Percentiles rank a stretch among this genome's conserved stretches.
phyloP scores from a whole-genome alignment of 1,284 basidiomycete genomes.

The Rhodotorula sp. region DNA sequence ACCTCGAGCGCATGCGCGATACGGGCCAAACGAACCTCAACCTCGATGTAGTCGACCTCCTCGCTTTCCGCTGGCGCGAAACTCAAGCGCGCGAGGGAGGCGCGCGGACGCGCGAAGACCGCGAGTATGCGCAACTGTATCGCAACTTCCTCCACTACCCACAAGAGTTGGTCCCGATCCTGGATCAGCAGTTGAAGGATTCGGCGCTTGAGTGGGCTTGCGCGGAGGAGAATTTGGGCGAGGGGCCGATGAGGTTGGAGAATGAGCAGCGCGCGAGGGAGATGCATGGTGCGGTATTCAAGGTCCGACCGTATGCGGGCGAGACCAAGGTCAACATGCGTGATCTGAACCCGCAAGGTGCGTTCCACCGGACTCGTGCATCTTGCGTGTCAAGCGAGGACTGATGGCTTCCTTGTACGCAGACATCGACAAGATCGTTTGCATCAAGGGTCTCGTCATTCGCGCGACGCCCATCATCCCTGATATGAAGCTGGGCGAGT shows the following conservation, averaged over 20 bases:
- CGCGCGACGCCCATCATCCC: slow-evolving; percentile 96
- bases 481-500: slow-evolving; percentile 77
- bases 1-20: slow-evolving; percentile 79
- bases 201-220: slow-evolving; percentile 40
- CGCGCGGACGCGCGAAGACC: slow-evolving; percentile 56
- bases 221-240: slow-evolving; percentile 32
- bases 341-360: slow-evolving; percentile 82
- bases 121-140: slow-evolving; percentile 43
- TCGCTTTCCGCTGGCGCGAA: slow-evolving; percentile 78
- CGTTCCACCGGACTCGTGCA: slow-evolving; percentile 38
- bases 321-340: slow-evolving; percentile 78
- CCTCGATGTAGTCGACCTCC: slow-evolving; percentile 82
- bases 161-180: slow-evolving; percentile 92
- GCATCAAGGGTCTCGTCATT: slow-evolving; percentile 94
- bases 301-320: slow-evolving; percentile 85
- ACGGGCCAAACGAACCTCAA: slow-evolving; percentile 92
- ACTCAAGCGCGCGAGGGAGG: slow-evolving; percentile 57
- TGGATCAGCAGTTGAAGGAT: slow-evolving; percentile 94
- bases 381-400: not conserved
- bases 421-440: slow-evolving; percentile 96
- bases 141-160: slow-evolving; percentile 75
- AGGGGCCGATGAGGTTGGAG: slow-evolving; percentile 21
- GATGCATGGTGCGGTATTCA: slow-evolving; percentile 78
- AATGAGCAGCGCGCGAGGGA: slow-evolving; percentile 53
- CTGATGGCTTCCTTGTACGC: not conserved